Conservation (phyloP, 2,329 filamentous ascomycete species). For the Rachicladosporium sp. region DNA sequence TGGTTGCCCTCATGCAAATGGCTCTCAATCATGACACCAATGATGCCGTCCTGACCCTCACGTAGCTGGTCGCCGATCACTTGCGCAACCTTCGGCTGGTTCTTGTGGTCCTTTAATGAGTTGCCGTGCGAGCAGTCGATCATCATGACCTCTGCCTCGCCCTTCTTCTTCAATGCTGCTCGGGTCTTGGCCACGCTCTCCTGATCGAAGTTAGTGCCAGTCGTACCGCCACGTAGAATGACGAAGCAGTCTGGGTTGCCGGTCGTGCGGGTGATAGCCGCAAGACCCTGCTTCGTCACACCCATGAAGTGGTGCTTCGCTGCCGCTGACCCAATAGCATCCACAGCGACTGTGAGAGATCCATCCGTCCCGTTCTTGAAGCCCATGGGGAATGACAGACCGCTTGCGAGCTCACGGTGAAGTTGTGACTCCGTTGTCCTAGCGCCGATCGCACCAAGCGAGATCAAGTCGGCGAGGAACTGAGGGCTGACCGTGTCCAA, state of each 20-base stretch:
- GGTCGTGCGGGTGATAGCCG: conserved; percentile 84
- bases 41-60: conserved; percentile 71
- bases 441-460: conserved; percentile 87
- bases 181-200: conserved; percentile 76
- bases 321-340: conserved; percentile 84
- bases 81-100: conserved; percentile 86
- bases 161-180: conserved; percentile 61
- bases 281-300: conserved; percentile 90
- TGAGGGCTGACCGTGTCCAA: conserved; percentile 95
- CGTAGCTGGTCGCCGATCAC: conserved; percentile 73
- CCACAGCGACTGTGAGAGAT: conserved; percentile 75
- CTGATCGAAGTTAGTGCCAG: conserved; percentile 87
- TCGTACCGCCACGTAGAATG: conserved; percentile 82
- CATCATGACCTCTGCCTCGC: conserved; percentile 67
- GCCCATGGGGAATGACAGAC: conserved; percentile 90
- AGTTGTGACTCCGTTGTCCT: conserved; percentile 92
- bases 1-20: conserved; percentile 91
- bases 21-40: conserved; percentile 98
- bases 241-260: conserved; percentile 97
- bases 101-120: conserved; percentile 88
- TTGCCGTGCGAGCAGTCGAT: conserved; percentile 89
- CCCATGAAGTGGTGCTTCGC: conserved; percentile 95
- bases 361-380: conserved; percentile 99
- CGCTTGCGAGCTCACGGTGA: conserved; percentile 86
- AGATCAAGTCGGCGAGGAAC: conserved; percentile 85